Evolutionary conservation across 352 stramenopile species (phyloP).

Genomic region (Pythium rhizo-oryzae): DNA sequence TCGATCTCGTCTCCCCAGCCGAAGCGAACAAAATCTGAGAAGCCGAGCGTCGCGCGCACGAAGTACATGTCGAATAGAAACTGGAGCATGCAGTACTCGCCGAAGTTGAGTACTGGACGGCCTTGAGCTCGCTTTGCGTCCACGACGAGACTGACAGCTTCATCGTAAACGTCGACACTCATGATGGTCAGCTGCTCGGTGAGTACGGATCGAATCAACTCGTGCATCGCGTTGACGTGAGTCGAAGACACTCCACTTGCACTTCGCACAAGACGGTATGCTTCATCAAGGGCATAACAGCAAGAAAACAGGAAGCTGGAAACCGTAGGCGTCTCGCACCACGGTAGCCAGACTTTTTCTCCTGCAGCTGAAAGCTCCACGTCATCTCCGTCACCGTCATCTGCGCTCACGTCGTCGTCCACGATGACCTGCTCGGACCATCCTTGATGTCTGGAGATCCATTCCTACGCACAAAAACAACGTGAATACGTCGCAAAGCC

Average conservation of each 20-base stretch:
- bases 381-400: slow-evolving; percentile 33
- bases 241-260: slow-evolving; percentile 39
- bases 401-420: slow-evolving; percentile 35
- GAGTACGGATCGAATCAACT: slow-evolving; percentile 65
- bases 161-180: slow-evolving; percentile 73
- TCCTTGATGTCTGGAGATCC: slow-evolving; percentile 70
- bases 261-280: slow-evolving; percentile 61
- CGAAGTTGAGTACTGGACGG: slow-evolving; percentile 73
- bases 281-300: slow-evolving; percentile 83
- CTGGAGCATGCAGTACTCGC: slow-evolving; percentile 83
- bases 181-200: slow-evolving; percentile 79
- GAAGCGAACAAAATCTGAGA: slow-evolving; percentile 88
- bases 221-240: slow-evolving; percentile 68
- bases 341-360: slow-evolving; percentile 86
- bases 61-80: slow-evolving; percentile 92
- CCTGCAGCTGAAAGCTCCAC: slow-evolving; percentile 33
- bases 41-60: slow-evolving; percentile 80
- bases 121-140: slow-evolving; percentile 50
- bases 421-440: slow-evolving; percentile 77
- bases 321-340: slow-evolving; percentile 80
- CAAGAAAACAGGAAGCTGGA: slow-evolving; percentile 87
- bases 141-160: slow-evolving; percentile 62
- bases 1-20: slow-evolving; percentile 86
- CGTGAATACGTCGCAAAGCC: neutral
- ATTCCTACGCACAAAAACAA: slow-evolving; percentile 46